phyloP scores from a whole-genome alignment of 306 rosid species.

The Gastrolobium bilobum region DNA sequence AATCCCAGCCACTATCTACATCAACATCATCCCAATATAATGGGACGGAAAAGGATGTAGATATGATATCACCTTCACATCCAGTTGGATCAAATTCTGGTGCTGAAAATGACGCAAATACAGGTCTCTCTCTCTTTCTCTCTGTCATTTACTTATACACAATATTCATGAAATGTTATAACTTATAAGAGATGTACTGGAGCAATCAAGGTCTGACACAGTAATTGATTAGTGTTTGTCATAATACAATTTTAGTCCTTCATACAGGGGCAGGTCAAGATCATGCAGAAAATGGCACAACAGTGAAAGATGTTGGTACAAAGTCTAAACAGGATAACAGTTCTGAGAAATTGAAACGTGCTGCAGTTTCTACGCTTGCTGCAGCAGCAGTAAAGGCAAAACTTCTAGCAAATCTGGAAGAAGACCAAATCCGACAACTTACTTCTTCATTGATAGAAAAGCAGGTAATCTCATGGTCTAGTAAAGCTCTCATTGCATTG shows the following conservation, averaged over 20 bases:
- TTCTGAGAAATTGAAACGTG: constrained; percentile 71
- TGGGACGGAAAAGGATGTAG: constrained; percentile 52
- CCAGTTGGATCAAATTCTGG: constrained; percentile 56
- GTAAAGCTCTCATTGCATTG: constrained; percentile 23
- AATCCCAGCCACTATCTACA: constrained; percentile 43
- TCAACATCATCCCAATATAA: constrained; percentile 48
- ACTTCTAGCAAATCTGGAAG: constrained; percentile 87
- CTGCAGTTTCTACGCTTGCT: constrained; percentile 83
- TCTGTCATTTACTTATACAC: neutral
- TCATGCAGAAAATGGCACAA: constrained; percentile 56
- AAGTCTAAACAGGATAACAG: constrained; percentile 55
- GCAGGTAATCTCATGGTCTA: constrained; percentile 67
- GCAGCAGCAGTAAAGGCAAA: constrained; percentile 93
- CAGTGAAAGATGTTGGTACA: constrained; percentile 46
- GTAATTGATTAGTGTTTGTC: constrained; percentile 16
- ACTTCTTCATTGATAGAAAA: constrained; percentile 78
- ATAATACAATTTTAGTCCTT: constrained; percentile 24
- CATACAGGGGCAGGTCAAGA: constrained; percentile 61
- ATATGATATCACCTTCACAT: constrained; percentile 51
- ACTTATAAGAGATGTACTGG: constrained; percentile 1
- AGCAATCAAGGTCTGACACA: constrained; percentile 21
- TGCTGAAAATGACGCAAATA: constrained; percentile 58
- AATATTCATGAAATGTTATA: constrained; percentile 33
- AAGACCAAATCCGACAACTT: constrained; percentile 83
- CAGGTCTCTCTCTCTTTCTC: constrained; percentile 51